Percentiles rank a stretch among this genome's conserved stretches.
These are phyloP conservation scores for Coniochaeta ligniaria DNA, from an alignment of 2,329 filamentous ascomycete genomes.

Conservation along the genomic window DNA sequence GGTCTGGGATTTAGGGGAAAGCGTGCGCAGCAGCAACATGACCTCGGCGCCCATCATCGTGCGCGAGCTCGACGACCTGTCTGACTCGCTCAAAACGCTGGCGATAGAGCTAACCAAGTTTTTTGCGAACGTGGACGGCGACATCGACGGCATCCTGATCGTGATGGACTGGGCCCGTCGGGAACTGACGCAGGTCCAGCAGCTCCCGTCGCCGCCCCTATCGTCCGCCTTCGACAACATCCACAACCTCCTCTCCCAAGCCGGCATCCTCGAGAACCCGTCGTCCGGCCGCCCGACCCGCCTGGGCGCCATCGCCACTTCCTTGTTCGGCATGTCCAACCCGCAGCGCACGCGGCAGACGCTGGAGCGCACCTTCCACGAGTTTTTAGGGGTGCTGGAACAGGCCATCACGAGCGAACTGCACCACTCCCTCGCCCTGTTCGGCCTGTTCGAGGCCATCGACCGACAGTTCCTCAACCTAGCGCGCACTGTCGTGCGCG, in stretches of 20 bases:
- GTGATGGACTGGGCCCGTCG: slow-evolving; percentile 95
- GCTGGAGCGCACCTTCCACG: slow-evolving; percentile 79
- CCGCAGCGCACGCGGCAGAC: slow-evolving; percentile 75
- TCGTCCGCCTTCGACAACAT: slow-evolving; percentile 75
- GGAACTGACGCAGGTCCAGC: slow-evolving; percentile 66
- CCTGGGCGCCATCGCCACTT: slow-evolving; percentile 61
- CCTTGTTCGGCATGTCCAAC: slow-evolving; percentile 71
- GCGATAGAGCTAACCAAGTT: slow-evolving; percentile 84
- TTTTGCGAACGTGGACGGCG: slow-evolving; percentile 87
- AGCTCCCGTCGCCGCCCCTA: slow-evolving; percentile 54
- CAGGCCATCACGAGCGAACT: slow-evolving; percentile 83
- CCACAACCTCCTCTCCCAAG: slow-evolving; percentile 64
- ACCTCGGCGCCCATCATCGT: slow-evolving; percentile 83
- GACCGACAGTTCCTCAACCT: slow-evolving; percentile 87
- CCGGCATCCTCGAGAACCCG: slow-evolving; percentile 51
- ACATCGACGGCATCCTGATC: slow-evolving; percentile 84
- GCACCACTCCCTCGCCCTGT: slow-evolving; percentile 70
- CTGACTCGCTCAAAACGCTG: slow-evolving; percentile 76
- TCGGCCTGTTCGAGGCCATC: slow-evolving; percentile 84
- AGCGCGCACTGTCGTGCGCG: slow-evolving; percentile 75
- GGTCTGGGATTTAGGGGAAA: slow-evolving; percentile 92
- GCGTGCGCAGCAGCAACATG: slow-evolving; percentile 83
- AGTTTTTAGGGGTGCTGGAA: slow-evolving; percentile 81
- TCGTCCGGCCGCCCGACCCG: slow-evolving; percentile 52
- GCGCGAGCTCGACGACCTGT: slow-evolving; percentile 74